Base-by-base conservation (phyloP, 345 rosid genomes). In the Xanthoceras sorbifolium region DNA sequence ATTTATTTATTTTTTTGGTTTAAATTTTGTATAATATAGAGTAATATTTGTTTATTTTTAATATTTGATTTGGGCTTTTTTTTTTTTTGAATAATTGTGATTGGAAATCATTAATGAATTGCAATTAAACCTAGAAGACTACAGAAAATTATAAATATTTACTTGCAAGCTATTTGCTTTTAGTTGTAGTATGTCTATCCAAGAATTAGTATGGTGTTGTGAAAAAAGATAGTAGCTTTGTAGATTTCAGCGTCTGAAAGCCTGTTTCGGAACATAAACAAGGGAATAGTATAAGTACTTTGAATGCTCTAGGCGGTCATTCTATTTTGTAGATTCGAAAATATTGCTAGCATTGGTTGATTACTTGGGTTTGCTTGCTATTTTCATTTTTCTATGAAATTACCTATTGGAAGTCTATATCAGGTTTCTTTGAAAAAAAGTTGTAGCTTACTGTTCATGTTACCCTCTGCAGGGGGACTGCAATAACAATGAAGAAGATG, bases 401-500 rank as follows among this genome's bases (percentile, higher is more conserved):
- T 18, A 25, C 28, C 48, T 23, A 61, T 26, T 3, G n/a, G 6
- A 10, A 60, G 42, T 1, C 32, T 20, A 38, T n/a, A 1, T n/a
- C 64, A 17, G 42, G 32, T n/a, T n/a, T n/a, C n/a, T n/a, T n/a
- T n/a, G n/a, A n/a, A n/a, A n/a, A n/a, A 20, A 48, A 70, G 38
- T 12, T 48, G 61, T 63, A 74, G 14, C 46, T 40, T 42, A 9
- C 2, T 0, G 1, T 12, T 67, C 32, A 5, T 10, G 57, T 72
- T 69, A 50, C 46, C 65, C 32, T 48, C 28, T 73, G 65, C 82
- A 93, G 97, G 84, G 98, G 97, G 60, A 90, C 87, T 77, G 97
- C 94, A 14, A 84, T 89, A 22, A 83, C 88, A 1, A 90, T 93
- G 92, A 93, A 89, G 85, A 93, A 85, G 83, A 91, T 94, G 97